A percentile compares a stretch with the other conserved stretches of the same genome.
phyloP scores from a whole-genome alignment of 495 filamentous ascomycete genomes.

The Lophiostoma macrostomum region DNA sequence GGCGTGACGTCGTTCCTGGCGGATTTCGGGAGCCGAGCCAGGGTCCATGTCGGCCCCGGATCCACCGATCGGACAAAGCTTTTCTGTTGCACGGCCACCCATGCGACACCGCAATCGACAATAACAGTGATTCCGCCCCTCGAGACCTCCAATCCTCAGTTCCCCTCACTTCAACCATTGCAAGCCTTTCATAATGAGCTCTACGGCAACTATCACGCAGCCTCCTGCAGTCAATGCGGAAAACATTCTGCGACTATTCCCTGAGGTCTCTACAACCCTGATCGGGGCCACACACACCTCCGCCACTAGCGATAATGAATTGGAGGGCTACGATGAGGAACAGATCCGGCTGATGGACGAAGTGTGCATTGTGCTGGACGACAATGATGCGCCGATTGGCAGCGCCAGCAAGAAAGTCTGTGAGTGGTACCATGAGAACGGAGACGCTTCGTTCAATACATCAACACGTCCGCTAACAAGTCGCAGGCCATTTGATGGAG shows the following conservation, averaged over 20 bases:
- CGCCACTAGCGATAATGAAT: constrained; percentile 46
- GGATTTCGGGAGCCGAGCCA: background rate
- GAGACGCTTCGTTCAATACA: constrained; percentile 9
- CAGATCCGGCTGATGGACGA: constrained; percentile 99
- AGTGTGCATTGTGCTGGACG: constrained; percentile 94
- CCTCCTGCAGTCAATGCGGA: constrained; percentile 69
- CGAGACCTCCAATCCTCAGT: background rate
- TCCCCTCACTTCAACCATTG: background rate
- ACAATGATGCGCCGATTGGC: constrained; percentile 89
- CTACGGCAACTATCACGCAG: constrained; percentile 47
- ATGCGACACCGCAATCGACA: too few relatives aligned
- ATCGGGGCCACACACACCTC: constrained; percentile 42
- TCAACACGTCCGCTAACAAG: constrained; percentile 4
- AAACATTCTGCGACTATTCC: constrained; percentile 84
- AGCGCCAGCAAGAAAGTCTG: constrained; percentile 98
- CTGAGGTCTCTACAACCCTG: constrained; percentile 89
- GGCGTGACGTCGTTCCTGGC: too few relatives aligned
- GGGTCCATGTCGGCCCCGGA: too few relatives aligned
- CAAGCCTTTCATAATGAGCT: constrained; percentile 43
- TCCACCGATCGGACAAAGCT: constrained; percentile 1
- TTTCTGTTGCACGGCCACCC: too few relatives aligned
- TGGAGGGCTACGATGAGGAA: constrained; percentile 91
- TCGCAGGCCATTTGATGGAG: constrained; percentile 89
- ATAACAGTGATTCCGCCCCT: too few relatives aligned
- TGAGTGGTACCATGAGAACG: constrained; percentile 47